These are phyloP conservation scores for Oidiodendron maius DNA, from an alignment of 495 filamentous ascomycete genomes.

Conservation along the genomic window DNA sequence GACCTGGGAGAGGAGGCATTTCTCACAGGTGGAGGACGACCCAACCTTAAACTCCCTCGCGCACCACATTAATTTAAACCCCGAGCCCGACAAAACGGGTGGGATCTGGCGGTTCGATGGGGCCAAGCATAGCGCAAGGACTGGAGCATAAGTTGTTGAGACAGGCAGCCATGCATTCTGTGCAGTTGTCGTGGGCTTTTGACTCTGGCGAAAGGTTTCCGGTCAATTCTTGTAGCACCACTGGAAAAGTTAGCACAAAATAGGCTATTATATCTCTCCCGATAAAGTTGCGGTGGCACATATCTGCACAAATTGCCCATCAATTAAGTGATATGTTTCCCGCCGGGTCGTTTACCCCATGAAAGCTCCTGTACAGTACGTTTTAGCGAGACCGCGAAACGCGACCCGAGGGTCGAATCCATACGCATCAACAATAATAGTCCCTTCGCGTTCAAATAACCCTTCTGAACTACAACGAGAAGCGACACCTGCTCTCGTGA, in stretches of 20 bases:
- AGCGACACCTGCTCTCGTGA: not conserved
- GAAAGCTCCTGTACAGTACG: too few species aligned
- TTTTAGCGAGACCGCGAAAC: not conserved
- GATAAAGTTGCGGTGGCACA: too few species aligned
- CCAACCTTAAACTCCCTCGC: slow-evolving; percentile 16
- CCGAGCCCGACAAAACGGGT: slow-evolving; percentile 57
- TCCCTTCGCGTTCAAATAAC: not conserved
- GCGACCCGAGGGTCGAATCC: not conserved
- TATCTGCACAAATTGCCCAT: too few species aligned
- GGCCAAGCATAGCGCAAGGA: slow-evolving; percentile 19
- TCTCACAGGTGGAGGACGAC: slow-evolving; percentile 39
- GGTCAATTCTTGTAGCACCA: too few species aligned
- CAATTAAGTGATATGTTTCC: too few species aligned
- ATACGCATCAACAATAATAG: not conserved
- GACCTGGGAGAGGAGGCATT: slow-evolving; percentile 86
- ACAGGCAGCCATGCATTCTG: too few species aligned
- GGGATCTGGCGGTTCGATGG: slow-evolving; percentile 69
- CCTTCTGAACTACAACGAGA: not conserved
- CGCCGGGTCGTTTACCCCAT: too few species aligned
- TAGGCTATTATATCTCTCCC: too few species aligned
- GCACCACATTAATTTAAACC: slow-evolving; percentile 14
- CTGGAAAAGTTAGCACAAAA: too few species aligned
- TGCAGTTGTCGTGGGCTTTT: too few species aligned
- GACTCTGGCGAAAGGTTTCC: too few species aligned
- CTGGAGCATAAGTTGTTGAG: too few species aligned